phyloP scores from a whole-genome alignment of 164 flowering plant genomes.

The Vitis labrusca region DNA sequence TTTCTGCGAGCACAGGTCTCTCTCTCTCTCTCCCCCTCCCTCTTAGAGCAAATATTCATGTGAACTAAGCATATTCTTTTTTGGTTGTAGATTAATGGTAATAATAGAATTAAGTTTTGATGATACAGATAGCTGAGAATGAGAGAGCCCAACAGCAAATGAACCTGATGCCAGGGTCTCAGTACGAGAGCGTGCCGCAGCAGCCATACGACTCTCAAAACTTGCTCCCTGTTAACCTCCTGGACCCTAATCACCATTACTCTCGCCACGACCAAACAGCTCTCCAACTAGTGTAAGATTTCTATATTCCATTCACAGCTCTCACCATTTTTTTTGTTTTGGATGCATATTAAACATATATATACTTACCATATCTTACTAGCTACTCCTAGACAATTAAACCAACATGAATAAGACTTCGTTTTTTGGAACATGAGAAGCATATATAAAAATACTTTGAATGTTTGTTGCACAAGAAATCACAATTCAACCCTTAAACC shows the following conservation, averaged over 20 bases:
- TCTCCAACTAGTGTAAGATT: slow-evolving; percentile 33
- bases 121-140: slow-evolving; percentile 41
- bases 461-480: no score
- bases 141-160: slow-evolving; percentile 31
- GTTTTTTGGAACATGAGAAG: no score
- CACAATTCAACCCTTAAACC: no score
- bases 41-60: neutral
- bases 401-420: no score
- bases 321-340: no score
- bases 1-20: slow-evolving; percentile 37
- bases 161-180: slow-evolving; percentile 5
- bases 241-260: slow-evolving; percentile 28
- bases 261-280: slow-evolving; percentile 17
- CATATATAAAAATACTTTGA: no score
- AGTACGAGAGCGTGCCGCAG: slow-evolving; percentile 15
- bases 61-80: neutral
- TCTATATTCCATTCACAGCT: neutral
- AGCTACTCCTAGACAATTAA: no score
- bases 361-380: no score
- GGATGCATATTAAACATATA: no score
- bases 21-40: slow-evolving; percentile 1
- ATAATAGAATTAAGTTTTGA: neutral
- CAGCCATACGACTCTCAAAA: slow-evolving; percentile 23
- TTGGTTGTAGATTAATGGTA: neutral
- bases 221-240: slow-evolving; percentile 30